Conservation (phyloP, 192 early-diverging fungal species). For the Geranomyces michiganensis region DNA sequence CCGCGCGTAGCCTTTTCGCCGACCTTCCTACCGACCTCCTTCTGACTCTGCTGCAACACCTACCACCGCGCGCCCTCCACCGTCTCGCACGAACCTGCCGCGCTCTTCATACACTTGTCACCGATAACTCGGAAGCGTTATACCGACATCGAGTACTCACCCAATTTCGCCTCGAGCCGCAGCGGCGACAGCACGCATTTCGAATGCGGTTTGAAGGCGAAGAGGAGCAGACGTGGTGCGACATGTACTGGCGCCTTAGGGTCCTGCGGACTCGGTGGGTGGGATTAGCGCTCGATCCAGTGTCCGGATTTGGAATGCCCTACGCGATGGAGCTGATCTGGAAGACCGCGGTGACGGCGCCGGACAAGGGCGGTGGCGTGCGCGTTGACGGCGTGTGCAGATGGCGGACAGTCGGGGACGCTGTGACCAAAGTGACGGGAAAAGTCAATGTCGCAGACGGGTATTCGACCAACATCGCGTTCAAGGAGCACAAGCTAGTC, state of each 20-base stretch:
- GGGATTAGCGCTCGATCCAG: conserved; percentile 26
- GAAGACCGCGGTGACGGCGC: conserved; percentile 8
- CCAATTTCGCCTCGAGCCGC: conserved; percentile 11
- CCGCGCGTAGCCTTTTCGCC: no score
- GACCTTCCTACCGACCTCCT: conserved; percentile 20
- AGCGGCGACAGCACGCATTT: conserved; percentile 15
- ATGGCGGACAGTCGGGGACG: conserved; percentile 30
- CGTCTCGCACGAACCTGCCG: conserved; percentile 6
- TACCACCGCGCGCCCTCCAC: conserved; percentile 24
- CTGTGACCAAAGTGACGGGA: conserved; percentile 23
- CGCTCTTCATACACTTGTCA: conserved; percentile 10
- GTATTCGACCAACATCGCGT: conserved; percentile 4
- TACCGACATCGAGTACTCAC: conserved; percentile 19
- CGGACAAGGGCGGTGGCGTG: not conserved
- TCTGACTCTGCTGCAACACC: conserved; percentile 16
- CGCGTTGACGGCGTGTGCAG: conserved; percentile 23
- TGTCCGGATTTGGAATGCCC: conserved; percentile 1
- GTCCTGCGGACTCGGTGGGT: conserved; percentile 25
- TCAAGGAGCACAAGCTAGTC: conserved; percentile 10
- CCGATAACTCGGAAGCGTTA: conserved; percentile 7
- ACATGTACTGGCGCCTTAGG: conserved; percentile 35
- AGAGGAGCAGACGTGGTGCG: conserved; percentile 27
- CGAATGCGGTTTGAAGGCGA: conserved; percentile 7
- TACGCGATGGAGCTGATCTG: conserved; percentile 33
- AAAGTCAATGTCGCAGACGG: not conserved